Evolutionary conservation across 2,329 filamentous ascomycete species (phyloP).

Genomic region (Huntiella savannae): DNA sequence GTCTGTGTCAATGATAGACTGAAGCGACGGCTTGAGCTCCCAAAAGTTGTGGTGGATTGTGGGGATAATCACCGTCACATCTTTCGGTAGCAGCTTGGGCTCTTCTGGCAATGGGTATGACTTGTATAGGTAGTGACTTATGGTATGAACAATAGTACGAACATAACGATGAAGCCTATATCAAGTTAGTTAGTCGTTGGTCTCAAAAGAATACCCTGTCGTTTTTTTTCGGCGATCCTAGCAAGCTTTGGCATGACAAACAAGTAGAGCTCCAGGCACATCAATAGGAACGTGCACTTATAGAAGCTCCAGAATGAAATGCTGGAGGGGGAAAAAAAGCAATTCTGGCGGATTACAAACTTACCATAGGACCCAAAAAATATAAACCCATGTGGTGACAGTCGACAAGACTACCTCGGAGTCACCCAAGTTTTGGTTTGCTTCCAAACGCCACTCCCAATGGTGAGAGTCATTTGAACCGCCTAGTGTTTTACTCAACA

Average conservation of each 20-base stretch:
- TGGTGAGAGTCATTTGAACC: no score
- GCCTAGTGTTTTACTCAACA: no score
- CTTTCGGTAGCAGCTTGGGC: conserved; percentile 57
- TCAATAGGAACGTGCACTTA: no score
- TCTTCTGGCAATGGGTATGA: conserved; percentile 67
- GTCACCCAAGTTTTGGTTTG: no score
- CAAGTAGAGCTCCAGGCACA: background rate
- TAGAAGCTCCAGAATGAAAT: no score
- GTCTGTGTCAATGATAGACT: conserved; percentile 52
- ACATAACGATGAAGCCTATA: conserved; percentile 70
- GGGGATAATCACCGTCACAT: conserved; percentile 88
- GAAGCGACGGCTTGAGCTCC: conserved; percentile 62
- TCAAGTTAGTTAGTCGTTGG: background rate
- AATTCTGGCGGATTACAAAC: conserved; percentile 28
- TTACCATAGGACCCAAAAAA: conserved; percentile 2
- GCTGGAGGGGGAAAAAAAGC: background rate
- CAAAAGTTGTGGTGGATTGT: conserved; percentile 77
- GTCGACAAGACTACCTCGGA: no score
- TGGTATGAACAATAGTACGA: conserved; percentile 65
- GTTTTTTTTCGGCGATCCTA: background rate
- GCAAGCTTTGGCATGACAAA: conserved; percentile 1
- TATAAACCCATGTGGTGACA: no score
- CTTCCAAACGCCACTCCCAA: no score
- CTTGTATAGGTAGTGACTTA: conserved; percentile 73
- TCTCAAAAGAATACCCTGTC: background rate